Evolutionary conservation across 1,284 basidiomycete genomes (phyloP).

Genomic region (Sanghuangporus weigelae): DNA sequence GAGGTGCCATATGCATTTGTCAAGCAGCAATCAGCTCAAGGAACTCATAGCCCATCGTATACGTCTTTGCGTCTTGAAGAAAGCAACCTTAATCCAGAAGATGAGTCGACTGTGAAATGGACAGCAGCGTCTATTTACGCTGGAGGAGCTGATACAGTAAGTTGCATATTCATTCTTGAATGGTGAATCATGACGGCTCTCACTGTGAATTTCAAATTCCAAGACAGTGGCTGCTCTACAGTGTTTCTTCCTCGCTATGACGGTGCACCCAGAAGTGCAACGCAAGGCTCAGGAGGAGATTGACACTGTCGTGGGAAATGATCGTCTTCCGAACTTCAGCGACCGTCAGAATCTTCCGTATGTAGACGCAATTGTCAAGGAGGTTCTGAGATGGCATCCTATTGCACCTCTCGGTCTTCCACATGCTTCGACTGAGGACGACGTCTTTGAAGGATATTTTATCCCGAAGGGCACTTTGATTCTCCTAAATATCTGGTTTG

Average conservation of each 20-base stretch:
- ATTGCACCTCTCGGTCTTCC: conserved; percentile 23
- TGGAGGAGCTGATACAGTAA: conserved; percentile 22
- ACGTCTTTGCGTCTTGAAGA: conserved; percentile 32
- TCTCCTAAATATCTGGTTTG: conserved; percentile 15
- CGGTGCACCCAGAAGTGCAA: conserved; percentile 24
- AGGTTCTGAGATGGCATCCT: conserved; percentile 27
- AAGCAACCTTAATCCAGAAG: conserved; percentile 25
- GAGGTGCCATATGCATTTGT: conserved; percentile 35
- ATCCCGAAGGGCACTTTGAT: conserved; percentile 19
- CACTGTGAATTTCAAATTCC: background rate
- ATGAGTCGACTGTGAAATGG: conserved; percentile 33
- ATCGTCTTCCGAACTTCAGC: conserved; percentile 25
- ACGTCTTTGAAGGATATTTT: conserved; percentile 16
- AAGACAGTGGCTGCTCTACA: conserved; percentile 16
- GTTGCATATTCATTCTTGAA: background rate
- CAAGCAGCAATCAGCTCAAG: conserved; percentile 36
- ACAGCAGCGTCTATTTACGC: conserved; percentile 35
- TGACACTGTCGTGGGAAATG: conserved; percentile 22
- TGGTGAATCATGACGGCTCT: background rate
- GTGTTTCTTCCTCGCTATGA: conserved; percentile 27
- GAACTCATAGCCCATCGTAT: conserved; percentile 33
- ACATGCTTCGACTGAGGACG: conserved; percentile 16
- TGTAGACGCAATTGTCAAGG: conserved; percentile 25
- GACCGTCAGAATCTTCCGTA: conserved; percentile 26
- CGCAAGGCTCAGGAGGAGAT: conserved; percentile 25